Evolutionary conservation across 306 rosid species (phyloP).

Genomic region (Vigna reflexopilosa): DNA sequence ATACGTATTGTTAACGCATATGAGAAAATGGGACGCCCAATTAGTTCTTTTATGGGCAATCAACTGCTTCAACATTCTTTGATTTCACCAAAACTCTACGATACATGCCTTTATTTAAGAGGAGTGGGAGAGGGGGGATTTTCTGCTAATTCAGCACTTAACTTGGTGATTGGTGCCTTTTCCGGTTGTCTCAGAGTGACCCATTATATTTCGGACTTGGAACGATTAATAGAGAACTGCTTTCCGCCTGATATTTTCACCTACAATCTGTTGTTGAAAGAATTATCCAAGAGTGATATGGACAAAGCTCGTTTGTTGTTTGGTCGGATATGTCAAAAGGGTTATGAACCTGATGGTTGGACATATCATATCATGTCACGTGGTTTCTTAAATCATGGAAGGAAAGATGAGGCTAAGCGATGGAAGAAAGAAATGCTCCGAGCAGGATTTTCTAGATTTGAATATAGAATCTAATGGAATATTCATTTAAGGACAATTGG

Average conservation of each 20-base stretch:
- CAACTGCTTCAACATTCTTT: slow-evolving; percentile 64
- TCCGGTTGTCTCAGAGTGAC: slow-evolving; percentile 57
- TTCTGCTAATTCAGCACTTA: slow-evolving; percentile 55
- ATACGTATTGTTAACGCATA: slow-evolving; percentile 59
- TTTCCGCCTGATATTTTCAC: slow-evolving; percentile 72
- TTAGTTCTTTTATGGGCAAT: slow-evolving; percentile 81
- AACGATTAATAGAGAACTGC: slow-evolving; percentile 65
- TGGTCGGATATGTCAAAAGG: slow-evolving; percentile 59
- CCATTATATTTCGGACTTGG: slow-evolving; percentile 54
- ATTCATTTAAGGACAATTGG: slow-evolving; percentile 33
- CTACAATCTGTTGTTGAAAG: slow-evolving; percentile 73
- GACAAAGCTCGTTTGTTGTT: slow-evolving; percentile 62
- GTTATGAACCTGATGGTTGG: slow-evolving; percentile 70
- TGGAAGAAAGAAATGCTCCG: slow-evolving; percentile 58
- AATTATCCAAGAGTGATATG: slow-evolving; percentile 49
- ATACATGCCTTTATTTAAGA: slow-evolving; percentile 54
- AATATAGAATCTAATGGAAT: slow-evolving; percentile 1
- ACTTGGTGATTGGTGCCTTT: slow-evolving; percentile 67
- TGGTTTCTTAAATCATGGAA: slow-evolving; percentile 67
- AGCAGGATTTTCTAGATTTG: slow-evolving; percentile 56
- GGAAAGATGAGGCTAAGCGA: slow-evolving; percentile 55
- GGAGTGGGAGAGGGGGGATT: slow-evolving; percentile 47
- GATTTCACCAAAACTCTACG: slow-evolving; percentile 57
- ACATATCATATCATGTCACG: slow-evolving; percentile 65
- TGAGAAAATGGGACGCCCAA: slow-evolving; percentile 66